phyloP scores from a whole-genome alignment of 352 stramenopile genomes.

The Phytophthora quininea region DNA sequence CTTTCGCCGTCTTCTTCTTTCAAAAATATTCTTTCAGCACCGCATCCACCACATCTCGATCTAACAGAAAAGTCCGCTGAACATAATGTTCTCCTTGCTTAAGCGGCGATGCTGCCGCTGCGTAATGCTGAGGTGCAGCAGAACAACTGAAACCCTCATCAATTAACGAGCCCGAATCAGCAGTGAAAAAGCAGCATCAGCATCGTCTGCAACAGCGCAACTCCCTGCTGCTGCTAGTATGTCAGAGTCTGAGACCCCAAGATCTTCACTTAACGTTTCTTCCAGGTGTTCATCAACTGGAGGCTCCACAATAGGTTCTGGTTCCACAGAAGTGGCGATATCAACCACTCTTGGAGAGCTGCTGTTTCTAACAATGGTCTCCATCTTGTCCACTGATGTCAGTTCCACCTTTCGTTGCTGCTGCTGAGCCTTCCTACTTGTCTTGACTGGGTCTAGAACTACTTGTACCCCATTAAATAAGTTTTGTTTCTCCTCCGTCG shows the following conservation, averaged over 20 bases:
- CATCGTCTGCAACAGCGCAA: no score
- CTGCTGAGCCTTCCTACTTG: background rate
- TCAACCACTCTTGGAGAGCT: background rate
- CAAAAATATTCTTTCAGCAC: constrained; percentile 19
- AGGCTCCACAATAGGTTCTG: no score
- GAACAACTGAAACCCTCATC: background rate
- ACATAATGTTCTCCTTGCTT: background rate
- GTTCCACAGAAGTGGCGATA: no score
- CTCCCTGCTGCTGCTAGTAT: no score
- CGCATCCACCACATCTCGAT: constrained; percentile 31
- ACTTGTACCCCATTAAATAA: constrained; percentile 13
- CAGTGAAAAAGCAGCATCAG: no score
- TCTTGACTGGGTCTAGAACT: constrained; percentile 1
- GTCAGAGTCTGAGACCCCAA: no score
- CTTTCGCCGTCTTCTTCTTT: constrained; percentile 9
- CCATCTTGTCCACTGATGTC: background rate
- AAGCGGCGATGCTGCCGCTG: background rate
- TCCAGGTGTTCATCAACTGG: no score
- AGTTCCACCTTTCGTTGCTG: background rate
- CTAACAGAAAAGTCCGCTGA: constrained; percentile 20
- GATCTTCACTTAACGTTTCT: no score
- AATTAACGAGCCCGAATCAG: no score
- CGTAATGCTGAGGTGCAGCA: background rate
- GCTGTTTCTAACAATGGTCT: background rate
- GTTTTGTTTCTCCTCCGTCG: constrained; percentile 3